Percentiles rank a stretch among this genome's conserved stretches.
Evolutionary conservation across 305 asterid genomes (phyloP).

Genomic region (Caryopteris hybrid): DNA sequence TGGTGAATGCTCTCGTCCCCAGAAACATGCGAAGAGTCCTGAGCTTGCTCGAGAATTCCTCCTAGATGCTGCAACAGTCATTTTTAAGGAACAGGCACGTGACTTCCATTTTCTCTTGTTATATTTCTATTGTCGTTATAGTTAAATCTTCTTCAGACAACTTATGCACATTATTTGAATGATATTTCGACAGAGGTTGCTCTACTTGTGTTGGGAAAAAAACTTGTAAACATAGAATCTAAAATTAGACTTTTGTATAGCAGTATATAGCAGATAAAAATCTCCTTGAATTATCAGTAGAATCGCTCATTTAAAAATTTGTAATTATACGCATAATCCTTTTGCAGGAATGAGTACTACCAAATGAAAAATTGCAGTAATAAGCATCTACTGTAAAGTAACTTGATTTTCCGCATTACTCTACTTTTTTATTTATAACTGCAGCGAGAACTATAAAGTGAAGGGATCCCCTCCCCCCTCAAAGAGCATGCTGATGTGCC

Average conservation of each 20-base stretch:
- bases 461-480: background rate
- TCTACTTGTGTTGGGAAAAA: background rate
- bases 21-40: constrained; percentile 99
- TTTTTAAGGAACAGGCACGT: constrained; percentile 97
- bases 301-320: background rate
- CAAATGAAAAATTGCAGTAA: background rate
- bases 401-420: background rate
- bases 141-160: background rate
- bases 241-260: background rate
- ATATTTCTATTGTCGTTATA: background rate
- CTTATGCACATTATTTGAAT: background rate
- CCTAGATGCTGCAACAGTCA: constrained; percentile 97
- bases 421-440: constrained; percentile 5
- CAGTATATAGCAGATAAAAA: background rate
- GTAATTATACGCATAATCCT: background rate
- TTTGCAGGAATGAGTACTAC: background rate
- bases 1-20: constrained; percentile 97
- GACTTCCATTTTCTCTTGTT: background rate
- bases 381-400: background rate
- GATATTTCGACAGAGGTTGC: background rate
- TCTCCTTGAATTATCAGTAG: background rate
- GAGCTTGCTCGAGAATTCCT: constrained; percentile 99
- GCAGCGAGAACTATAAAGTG: background rate
- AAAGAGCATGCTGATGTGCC: background rate
- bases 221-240: background rate